Conservation (phyloP, 768 basidiomycete species). For the Neoboletus magnificus region DNA sequence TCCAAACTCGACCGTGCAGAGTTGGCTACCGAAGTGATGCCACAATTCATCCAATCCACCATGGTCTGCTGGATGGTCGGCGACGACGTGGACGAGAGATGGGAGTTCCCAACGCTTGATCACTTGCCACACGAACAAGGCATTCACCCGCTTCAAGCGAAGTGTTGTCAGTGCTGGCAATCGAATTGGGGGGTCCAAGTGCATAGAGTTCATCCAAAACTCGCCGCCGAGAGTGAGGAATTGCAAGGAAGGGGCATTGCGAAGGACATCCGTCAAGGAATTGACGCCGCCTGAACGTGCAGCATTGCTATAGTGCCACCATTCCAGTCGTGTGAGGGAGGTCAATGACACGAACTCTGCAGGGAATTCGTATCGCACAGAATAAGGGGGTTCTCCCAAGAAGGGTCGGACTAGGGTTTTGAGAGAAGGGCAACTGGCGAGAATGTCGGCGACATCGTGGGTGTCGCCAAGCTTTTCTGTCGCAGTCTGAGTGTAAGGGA, state of each 20-base stretch:
- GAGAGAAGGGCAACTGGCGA: slow-evolving; percentile 47
- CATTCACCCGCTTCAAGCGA: slow-evolving; percentile 47
- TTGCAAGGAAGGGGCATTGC: slow-evolving; percentile 49
- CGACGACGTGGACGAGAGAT: slow-evolving; percentile 46
- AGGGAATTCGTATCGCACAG: slow-evolving; percentile 51
- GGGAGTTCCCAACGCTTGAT: slow-evolving; percentile 52
- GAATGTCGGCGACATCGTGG: slow-evolving; percentile 43
- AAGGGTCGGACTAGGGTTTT: slow-evolving; percentile 55
- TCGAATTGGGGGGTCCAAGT: slow-evolving; percentile 25
- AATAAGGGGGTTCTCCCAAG: slow-evolving; percentile 14
- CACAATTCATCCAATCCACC: slow-evolving; percentile 45
- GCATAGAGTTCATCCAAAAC: slow-evolving; percentile 29
- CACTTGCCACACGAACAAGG: slow-evolving; percentile 46
- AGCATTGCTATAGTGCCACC: slow-evolving; percentile 60
- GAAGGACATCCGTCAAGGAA: slow-evolving; percentile 51
- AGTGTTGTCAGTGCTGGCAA: slow-evolving; percentile 52
- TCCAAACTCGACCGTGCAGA: slow-evolving; percentile 57
- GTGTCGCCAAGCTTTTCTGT: slow-evolving; percentile 33
- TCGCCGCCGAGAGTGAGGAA: slow-evolving; percentile 57
- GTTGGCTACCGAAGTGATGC: slow-evolving; percentile 47
- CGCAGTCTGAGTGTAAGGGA: slow-evolving; percentile 55
- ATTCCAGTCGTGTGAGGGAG: slow-evolving; percentile 60
- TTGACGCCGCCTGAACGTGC: slow-evolving; percentile 66
- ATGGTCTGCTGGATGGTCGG: slow-evolving; percentile 44
- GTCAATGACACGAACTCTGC: slow-evolving; percentile 43